Percentiles rank a stretch among this genome's conserved stretches.
phyloP scores from a whole-genome alignment of 768 basidiomycete genomes.

The Galerina sulciceps region DNA sequence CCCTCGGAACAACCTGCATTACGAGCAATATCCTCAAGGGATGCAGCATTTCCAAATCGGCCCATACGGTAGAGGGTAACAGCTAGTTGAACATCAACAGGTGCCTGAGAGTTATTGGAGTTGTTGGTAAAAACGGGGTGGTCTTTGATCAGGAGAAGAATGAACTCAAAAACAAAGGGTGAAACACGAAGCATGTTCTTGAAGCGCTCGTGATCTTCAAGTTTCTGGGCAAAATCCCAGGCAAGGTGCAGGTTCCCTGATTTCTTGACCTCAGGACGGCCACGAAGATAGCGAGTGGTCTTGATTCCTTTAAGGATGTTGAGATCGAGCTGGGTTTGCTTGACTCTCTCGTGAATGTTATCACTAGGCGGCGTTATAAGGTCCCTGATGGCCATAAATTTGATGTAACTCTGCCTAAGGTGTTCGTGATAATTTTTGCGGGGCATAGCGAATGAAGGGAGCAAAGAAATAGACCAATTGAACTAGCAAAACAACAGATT shows the following conservation, averaged over 20 bases:
- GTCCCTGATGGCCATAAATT: background rate
- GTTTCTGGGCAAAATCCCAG: slow-evolving; percentile 29
- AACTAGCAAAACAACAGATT: too few species aligned
- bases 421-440: background rate
- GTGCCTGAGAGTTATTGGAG: slow-evolving; percentile 6
- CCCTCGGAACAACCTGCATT: slow-evolving; percentile 31
- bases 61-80: slow-evolving; percentile 40
- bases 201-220: slow-evolving; percentile 9
- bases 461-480: too few species aligned
- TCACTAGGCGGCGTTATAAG: too few species aligned
- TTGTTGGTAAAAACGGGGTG: slow-evolving; percentile 8
- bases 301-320: background rate
- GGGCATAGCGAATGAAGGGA: background rate
- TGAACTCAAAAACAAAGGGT: slow-evolving; percentile 11
- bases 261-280: slow-evolving; percentile 21
- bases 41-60: slow-evolving; percentile 40
- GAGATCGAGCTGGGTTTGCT: background rate
- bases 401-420: background rate
- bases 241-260: slow-evolving; percentile 25
- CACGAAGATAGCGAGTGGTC: slow-evolving; percentile 16
- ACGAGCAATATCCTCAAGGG: slow-evolving; percentile 30
- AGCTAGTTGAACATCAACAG: slow-evolving; percentile 11
- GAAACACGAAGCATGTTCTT: slow-evolving; percentile 3
- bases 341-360: too few species aligned
- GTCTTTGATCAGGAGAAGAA: slow-evolving; percentile 15